Evolutionary conservation across 306 rosid species (phyloP).

Genomic region (Canavalia ensiformis): DNA sequence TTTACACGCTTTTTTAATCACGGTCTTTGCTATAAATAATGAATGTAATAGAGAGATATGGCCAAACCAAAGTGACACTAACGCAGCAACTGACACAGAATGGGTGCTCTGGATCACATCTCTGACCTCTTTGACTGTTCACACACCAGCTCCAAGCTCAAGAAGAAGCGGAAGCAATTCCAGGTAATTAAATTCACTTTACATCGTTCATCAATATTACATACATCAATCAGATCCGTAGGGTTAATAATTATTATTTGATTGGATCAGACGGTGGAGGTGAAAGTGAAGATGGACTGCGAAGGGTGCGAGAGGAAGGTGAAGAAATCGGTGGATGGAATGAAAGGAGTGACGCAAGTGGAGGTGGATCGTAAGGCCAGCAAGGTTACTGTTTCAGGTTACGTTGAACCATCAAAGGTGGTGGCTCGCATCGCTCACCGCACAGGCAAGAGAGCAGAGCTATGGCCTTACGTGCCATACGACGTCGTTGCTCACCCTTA

Average conservation of each 20-base stretch:
- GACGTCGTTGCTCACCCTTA: conserved; percentile 85
- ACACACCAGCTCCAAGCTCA: conserved; percentile 27
- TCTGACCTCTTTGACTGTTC: conserved; percentile 61
- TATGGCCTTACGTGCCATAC: conserved; percentile 91
- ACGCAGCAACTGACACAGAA: not conserved
- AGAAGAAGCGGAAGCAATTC: conserved; percentile 63
- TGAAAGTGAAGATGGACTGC: conserved; percentile 88
- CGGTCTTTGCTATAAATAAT: conserved; percentile 22
- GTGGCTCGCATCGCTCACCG: conserved; percentile 73
- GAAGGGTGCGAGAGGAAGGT: conserved; percentile 91
- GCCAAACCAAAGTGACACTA: too few relatives aligned
- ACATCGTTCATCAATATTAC: too few relatives aligned
- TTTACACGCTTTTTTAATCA: not conserved
- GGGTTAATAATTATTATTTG: too few relatives aligned
- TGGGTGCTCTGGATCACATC: conserved; percentile 69
- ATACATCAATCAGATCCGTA: too few relatives aligned
- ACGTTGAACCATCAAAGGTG: conserved; percentile 75
- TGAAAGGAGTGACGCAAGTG: conserved; percentile 82
- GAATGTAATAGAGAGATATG: too few relatives aligned
- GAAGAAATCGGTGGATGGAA: conserved; percentile 72
- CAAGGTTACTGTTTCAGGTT: conserved; percentile 78
- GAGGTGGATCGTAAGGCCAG: conserved; percentile 70
- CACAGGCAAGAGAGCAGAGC: conserved; percentile 84
- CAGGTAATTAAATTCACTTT: conserved; percentile 56
- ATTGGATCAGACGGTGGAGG: conserved; percentile 76